These are phyloP conservation scores for Beauveria sp. DNA, from an alignment of 2,329 filamentous ascomycete genomes.

Conservation along the genomic window DNA sequence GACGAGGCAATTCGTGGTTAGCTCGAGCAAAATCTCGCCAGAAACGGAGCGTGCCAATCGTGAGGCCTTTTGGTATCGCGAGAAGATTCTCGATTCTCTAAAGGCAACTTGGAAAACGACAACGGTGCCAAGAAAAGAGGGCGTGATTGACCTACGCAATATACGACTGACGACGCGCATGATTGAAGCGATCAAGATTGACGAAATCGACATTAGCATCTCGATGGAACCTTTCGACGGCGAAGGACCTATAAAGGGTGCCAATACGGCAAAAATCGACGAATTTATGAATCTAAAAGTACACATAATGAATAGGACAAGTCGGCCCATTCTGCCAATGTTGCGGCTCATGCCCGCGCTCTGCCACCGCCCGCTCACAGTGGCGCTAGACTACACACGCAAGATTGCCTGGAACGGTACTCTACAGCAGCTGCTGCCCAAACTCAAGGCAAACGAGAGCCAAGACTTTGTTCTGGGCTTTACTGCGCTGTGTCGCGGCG, in stretches of 20 bases:
- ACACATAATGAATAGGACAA: constrained; percentile 67
- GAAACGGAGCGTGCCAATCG: constrained; percentile 70
- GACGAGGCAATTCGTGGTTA: constrained; percentile 91
- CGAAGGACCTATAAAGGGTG: not conserved
- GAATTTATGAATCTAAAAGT: constrained; percentile 62
- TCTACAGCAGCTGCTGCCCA: constrained; percentile 64
- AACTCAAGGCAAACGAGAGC: constrained; percentile 51
- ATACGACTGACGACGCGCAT: constrained; percentile 68
- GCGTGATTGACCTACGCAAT: constrained; percentile 67
- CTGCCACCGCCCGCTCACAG: constrained; percentile 60
- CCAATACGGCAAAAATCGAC: constrained; percentile 28
- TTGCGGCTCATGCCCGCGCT: constrained; percentile 72
- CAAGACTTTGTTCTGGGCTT: constrained; percentile 59
- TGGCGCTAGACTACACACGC: constrained; percentile 73
- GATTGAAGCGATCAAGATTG: constrained; percentile 74
- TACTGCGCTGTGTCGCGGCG: constrained; percentile 68
- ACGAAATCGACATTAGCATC: constrained; percentile 66
- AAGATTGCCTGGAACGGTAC: constrained; percentile 81
- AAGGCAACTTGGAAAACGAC: constrained; percentile 62
- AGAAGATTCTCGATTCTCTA: constrained; percentile 66
- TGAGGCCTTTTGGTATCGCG: constrained; percentile 87
- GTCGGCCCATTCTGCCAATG: constrained; percentile 59
- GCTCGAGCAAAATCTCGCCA: constrained; percentile 67
- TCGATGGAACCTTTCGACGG: constrained; percentile 34
- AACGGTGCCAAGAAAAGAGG: constrained; percentile 45